Conservation (phyloP, 1,139 yeast species). For the Saccharomycopsis hybrid region DNA sequence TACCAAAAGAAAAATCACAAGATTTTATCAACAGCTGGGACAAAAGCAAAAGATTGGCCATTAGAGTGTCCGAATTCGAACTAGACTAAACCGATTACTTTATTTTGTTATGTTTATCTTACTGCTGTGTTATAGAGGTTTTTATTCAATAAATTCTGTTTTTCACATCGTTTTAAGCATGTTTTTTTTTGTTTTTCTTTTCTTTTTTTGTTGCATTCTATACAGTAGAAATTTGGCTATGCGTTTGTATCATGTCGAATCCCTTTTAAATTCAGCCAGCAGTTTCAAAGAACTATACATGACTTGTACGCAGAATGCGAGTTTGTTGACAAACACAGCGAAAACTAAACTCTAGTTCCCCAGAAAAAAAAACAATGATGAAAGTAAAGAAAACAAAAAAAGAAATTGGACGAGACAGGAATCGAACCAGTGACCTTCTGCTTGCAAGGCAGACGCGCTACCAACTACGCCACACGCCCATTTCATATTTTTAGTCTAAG, state of each 20-base stretch:
- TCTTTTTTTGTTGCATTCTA: too few species aligned
- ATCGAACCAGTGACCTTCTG: constrained; percentile 21
- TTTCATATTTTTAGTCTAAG: neutral
- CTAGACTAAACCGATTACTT: neutral
- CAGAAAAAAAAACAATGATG: too few species aligned
- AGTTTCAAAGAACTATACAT: neutral
- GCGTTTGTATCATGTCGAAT: neutral
- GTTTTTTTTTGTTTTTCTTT: too few species aligned
- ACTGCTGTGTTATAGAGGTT: neutral
- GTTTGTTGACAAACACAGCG: neutral
- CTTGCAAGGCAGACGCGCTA: constrained; percentile 49
- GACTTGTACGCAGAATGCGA: neutral
- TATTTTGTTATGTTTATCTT: neutral
- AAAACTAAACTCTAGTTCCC: neutral
- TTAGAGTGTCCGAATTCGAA: constrained; percentile 30
- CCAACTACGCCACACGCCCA: constrained; percentile 92
- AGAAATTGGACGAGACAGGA: constrained; percentile 20
- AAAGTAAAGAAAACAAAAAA: neutral
- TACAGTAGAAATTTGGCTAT: too few species aligned
- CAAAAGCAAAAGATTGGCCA: constrained; percentile 55
- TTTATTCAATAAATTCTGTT: too few species aligned
- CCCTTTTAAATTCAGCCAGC: neutral
- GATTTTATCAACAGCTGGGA: constrained; percentile 65
- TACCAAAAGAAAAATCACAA: constrained; percentile 62
- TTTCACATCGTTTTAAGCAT: too few species aligned